These are phyloP conservation scores for Cryphonectria naterciae DNA, from an alignment of 2,329 filamentous ascomycete species.

Conservation along the genomic window DNA sequence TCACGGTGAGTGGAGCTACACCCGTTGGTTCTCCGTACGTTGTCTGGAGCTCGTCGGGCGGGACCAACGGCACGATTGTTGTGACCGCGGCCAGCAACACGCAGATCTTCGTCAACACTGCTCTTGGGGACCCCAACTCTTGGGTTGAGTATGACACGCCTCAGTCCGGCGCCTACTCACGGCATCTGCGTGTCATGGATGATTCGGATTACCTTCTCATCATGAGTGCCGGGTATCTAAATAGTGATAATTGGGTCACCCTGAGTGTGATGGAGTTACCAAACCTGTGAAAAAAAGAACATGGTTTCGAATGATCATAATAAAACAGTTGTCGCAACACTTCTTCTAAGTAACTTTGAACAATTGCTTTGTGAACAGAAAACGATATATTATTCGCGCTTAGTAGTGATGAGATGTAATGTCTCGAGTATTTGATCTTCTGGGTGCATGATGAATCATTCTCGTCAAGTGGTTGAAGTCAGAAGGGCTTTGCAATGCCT, in stretches of 20 bases:
- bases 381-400: not conserved
- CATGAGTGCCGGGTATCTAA: slow-evolving; percentile 48
- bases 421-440: not conserved
- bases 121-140: slow-evolving; percentile 41
- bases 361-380: not conserved
- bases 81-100: slow-evolving; percentile 42
- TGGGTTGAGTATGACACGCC: slow-evolving; percentile 43
- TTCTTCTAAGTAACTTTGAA: not conserved
- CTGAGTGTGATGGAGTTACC: slow-evolving; percentile 39
- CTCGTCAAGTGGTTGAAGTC: not conserved
- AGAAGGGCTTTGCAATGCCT: not conserved
- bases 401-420: not conserved
- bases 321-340: not conserved
- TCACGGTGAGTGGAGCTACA: slow-evolving; percentile 38
- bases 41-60: slow-evolving; percentile 47
- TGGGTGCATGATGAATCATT: not conserved
- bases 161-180: slow-evolving; percentile 43
- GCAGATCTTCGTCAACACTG: slow-evolving; percentile 48
- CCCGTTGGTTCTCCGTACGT: slow-evolving; percentile 48
- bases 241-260: slow-evolving; percentile 48
- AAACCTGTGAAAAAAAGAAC: not conserved
- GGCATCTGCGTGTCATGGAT: slow-evolving; percentile 41
- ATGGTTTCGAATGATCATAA: not conserved
- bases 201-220: slow-evolving; percentile 45
- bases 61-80: slow-evolving; percentile 48